Base-by-base conservation (phyloP, 139 green algal species). In the Parachlorella kessleri region DNA sequence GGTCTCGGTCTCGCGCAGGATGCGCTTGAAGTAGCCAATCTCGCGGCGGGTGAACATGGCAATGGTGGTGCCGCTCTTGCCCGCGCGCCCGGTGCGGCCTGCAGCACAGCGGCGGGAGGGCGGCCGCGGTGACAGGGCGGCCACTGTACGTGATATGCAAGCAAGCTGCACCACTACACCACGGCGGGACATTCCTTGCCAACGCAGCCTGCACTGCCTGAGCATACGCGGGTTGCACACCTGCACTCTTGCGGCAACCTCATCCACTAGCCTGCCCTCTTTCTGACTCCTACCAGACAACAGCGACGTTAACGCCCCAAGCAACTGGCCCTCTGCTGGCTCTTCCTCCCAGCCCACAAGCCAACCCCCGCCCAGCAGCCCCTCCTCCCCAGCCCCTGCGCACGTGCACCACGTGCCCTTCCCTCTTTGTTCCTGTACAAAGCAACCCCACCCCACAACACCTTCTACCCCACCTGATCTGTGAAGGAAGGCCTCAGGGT, bases 41-140 rank as follows among this genome's bases (percentile, higher is more conserved):
- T 86, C 75, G 18, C 69, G 64, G 5, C 86, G 73, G 1, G 88
- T 93, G 89, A 96, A 91, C 90, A 99, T 92, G 28, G 95, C 92
- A 68, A 99, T 94, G 39, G 96, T 88, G 1, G 85, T 94, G 65
- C 91, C 91, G 6, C 78, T 80, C 66, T 91, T 88, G 72, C 87
- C 87, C 5, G 93, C 93, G 70, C 93, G 89, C 0, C 88, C 93
- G 26, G 93, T 97, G 36, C 93, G 85, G 14, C 93, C 93, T 78
- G 73, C 73, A 40, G 72, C 48, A 59, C 48, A 59, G 14, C 14
- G 14, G 48, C 48, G 48, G 14, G 48, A n/a, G n/a, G n/a, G n/a
- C n/a, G 32, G 5, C 55, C 2, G 55, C 1, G 35, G 53, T 48
- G 54, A 26, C 55, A 2, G 21, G 54, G 18, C 8, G 30, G 71